Base-by-base conservation (phyloP, 2,329 filamentous ascomycete genomes). In the Thielaviopsis ethacetica region DNA sequence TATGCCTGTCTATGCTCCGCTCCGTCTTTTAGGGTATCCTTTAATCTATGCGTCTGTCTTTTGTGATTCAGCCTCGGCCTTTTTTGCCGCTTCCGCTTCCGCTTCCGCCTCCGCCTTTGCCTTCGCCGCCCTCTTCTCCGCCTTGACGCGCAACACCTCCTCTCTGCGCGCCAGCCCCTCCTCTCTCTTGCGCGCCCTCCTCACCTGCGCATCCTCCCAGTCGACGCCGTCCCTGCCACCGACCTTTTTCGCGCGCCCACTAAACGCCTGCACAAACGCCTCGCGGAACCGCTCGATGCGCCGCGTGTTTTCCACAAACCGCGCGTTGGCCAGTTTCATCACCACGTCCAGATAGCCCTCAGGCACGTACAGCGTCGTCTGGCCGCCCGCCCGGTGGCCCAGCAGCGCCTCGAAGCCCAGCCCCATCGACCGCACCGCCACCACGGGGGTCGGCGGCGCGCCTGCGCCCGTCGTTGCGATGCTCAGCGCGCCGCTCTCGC, bases 401-500 rank as follows among this genome's bases (percentile, higher is more conserved):
- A 97, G 77, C 26, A 96, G 77, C 1, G 86, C 88, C 71, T 95
- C 88, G 62, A 96, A 81, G 0, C 82, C 80, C 1, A 96, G 76
- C 0, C 91, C 91, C 69, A 88, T 86, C 5, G 88, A 91, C 19
- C 91, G 82, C 34, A 97, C 81, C 2, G 86, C 91, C 2, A 96
- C 87, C 69, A 95, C 86, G 1, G 89, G 89, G 19, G 68, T 78
- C 4, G 69, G 63, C 12, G 61, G 27, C 0, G 41, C 65, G 13
- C 69, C 26, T 1, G 41, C 64, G 13, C 69, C 68, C 1, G 65
- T 58, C 1, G 67, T 64, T 12, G 71, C 69, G 53, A 88, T 68
- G 66, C 85, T 88, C 60, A 94, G 77, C 55, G 91, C 85, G 19
- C 91, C 91, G 61, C 86, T 93, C 71, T 97, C 91, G 15, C 91